These are phyloP conservation scores for Phytophthora capsici DNA, from an alignment of 352 stramenopile genomes.

Conservation along the genomic window DNA sequence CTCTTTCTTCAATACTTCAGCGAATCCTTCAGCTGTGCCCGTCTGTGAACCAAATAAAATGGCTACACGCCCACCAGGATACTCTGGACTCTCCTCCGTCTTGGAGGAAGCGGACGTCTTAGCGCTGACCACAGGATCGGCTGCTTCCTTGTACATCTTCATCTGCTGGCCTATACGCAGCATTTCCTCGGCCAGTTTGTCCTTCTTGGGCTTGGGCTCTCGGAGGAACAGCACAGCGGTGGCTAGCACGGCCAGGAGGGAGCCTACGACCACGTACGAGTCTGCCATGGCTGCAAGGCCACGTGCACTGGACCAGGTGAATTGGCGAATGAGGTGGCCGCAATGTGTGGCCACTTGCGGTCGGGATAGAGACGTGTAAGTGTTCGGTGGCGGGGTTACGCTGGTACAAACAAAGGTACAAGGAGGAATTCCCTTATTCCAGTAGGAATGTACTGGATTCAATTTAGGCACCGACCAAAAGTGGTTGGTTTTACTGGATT, in stretches of 20 bases:
- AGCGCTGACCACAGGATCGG: slow-evolving; percentile 10
- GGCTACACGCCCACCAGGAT: slow-evolving; percentile 77
- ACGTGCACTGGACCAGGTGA: slow-evolving; percentile 7
- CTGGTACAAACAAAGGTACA: neutral
- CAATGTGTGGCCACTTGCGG: slow-evolving; percentile 1
- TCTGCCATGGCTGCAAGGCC: slow-evolving; percentile 33
- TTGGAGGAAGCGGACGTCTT: slow-evolving; percentile 1
- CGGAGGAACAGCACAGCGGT: slow-evolving; percentile 69
- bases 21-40: slow-evolving; percentile 97
- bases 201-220: slow-evolving; percentile 56
- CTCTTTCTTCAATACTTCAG: slow-evolving; percentile 93
- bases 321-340: slow-evolving; percentile 26
- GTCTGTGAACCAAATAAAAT: slow-evolving; percentile 98
- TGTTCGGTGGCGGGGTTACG: slow-evolving; percentile 5
- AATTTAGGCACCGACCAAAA: too few relatives aligned
- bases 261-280: slow-evolving; percentile 73
- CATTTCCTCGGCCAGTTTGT: slow-evolving; percentile 75
- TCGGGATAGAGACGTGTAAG: slow-evolving; percentile 8
- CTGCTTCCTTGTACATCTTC: slow-evolving; percentile 83
- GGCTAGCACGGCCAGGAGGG: slow-evolving; percentile 69
- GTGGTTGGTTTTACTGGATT: too few relatives aligned
- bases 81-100: slow-evolving; percentile 45
- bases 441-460: too few relatives aligned
- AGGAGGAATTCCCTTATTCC: too few relatives aligned
- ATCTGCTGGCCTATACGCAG: slow-evolving; percentile 79